phyloP scores from a whole-genome alignment of 202 grass and related monocot species.

The Carex arenaria region DNA sequence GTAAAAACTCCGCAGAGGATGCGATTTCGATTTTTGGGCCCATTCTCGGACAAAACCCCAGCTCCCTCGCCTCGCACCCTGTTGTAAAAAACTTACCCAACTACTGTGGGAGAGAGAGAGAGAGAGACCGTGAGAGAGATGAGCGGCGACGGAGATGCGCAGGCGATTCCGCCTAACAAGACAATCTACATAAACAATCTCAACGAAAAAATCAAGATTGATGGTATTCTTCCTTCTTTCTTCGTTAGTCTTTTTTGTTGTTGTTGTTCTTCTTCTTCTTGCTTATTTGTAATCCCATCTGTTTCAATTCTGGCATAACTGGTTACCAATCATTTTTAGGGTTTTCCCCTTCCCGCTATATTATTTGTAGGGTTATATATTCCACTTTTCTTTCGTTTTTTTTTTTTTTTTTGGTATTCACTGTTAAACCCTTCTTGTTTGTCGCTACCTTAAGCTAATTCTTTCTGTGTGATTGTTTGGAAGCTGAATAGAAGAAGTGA shows the following conservation, averaged over 20 bases:
- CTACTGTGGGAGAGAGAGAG: neutral
- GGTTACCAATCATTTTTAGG: too few species aligned
- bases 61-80: too few species aligned
- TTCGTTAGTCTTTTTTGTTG: neutral
- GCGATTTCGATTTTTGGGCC: neutral
- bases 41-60: neutral
- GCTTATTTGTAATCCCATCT: neutral
- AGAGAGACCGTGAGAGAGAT: conserved; percentile 34
- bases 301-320: neutral
- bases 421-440: neutral
- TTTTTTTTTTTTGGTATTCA: neutral
- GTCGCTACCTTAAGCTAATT: neutral
- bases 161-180: conserved; percentile 40
- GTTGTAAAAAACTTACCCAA: too few species aligned
- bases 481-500: neutral
- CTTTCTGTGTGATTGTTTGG: neutral
- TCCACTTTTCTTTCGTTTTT: neutral
- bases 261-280: neutral
- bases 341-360: too few species aligned
- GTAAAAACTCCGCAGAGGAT: too few species aligned
- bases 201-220: conserved; percentile 96
- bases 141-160: conserved; percentile 44
- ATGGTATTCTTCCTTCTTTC: conserved; percentile 36
- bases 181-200: conserved; percentile 99
- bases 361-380: neutral